Conservation (phyloP, 495 filamentous ascomycete species). For the Tuber melanosporum region DNA sequence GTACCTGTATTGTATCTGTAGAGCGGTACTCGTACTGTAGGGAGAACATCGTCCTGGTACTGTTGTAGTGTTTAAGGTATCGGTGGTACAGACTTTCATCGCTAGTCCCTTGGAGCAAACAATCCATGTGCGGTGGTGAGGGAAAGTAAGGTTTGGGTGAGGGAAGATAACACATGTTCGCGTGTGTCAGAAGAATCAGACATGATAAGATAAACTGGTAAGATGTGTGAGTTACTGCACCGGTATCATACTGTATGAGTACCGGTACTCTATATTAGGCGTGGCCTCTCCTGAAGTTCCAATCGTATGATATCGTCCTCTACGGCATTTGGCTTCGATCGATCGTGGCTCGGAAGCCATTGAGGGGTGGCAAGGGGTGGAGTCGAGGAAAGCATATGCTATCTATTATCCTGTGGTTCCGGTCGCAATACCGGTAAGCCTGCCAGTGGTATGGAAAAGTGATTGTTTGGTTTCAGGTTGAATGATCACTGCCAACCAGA, state of each 20-base stretch:
- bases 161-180: no score
- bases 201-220: neutral
- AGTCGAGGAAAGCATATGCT: neutral
- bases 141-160: neutral
- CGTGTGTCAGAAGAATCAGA: no score
- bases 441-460: no score
- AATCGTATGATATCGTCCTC: neutral
- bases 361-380: no score
- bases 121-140: neutral
- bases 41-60: no score
- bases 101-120: neutral
- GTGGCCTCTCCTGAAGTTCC: no score
- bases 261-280: no score
- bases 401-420: no score
- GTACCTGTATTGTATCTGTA: neutral
- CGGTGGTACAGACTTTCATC: neutral
- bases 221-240: neutral
- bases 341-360: neutral
- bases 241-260: no score
- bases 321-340: neutral
- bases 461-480: no score
- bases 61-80: neutral
- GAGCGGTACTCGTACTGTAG: neutral
- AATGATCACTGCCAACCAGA: no score
- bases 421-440: no score